Base-by-base conservation (phyloP, 2,329 filamentous ascomycete genomes). In the Ophiostoma sp. region DNA sequence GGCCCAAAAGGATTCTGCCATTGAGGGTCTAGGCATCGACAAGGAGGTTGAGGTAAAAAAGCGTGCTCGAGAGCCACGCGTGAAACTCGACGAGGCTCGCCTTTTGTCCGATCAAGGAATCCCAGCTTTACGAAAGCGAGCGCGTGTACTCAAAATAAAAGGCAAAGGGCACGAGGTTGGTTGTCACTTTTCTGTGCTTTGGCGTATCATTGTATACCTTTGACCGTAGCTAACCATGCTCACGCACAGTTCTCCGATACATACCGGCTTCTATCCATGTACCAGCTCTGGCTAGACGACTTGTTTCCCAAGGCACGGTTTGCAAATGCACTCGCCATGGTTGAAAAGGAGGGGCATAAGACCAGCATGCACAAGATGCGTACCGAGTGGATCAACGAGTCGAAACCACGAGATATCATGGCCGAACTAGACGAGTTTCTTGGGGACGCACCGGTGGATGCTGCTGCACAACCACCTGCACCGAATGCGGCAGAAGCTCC, bases 271-370 rank as follows among this genome's bases (percentile, higher is more conserved):
- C 84, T 99, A 67, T 92, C 91, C 33, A 92, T 96, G 77, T 99
- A 98, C 77, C 95, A 98, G 78, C 80, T 97, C 70, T 99, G 95
- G 95, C 90, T 99, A 1, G 94, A 99, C 79, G 93, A 97, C 76
- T 83, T 99, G 15, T 99, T 94, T 76, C 95, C 95, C 15, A 93
- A 96, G 76, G 95, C 94, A 5, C 94, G 93, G 76, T 99, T 99
- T 76, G 86, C 91, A 67, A 95, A 99, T 76, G 95, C 91, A 2
- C 82, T 98, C 7, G 82, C 85, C 54, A 97, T 98, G 83, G 92
- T 98, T 2, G 95, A 99, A 79, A 97, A 96, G 80, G 84, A 93
- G 0, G 95, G 95, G 1, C 95, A 97, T 79, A 92, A 90, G 75
- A 94, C 91, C 77, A 83, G 85, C 17, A 85, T 98, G 77, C 87